These are phyloP conservation scores for Mortierella sp. DNA, from an alignment of 371 early-diverging fungal genomes.

Conservation along the genomic window DNA sequence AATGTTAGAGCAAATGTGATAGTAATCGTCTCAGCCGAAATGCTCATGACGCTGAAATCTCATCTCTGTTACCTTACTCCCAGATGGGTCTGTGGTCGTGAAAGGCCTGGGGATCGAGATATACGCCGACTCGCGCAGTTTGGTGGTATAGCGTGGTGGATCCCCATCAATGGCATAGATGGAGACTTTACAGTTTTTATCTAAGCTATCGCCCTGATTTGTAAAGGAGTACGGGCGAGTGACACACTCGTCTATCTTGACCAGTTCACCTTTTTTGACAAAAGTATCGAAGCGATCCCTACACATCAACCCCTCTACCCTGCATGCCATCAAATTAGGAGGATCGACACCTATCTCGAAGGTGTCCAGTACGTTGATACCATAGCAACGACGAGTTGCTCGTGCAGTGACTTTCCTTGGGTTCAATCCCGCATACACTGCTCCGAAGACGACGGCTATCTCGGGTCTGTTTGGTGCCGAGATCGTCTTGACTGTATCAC, in stretches of 20 bases:
- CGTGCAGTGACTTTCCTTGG: constrained; percentile 39
- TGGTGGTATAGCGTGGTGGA: constrained; percentile 24
- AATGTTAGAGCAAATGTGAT: no score
- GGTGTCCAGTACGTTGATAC: not conserved
- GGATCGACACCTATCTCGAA: constrained; percentile 30
- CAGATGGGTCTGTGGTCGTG: not conserved
- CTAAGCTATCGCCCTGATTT: not conserved
- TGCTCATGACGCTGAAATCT: no score
- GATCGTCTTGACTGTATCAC: constrained; percentile 22
- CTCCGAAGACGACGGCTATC: constrained; percentile 41
- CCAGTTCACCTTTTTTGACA: constrained; percentile 31
- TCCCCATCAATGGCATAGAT: constrained; percentile 38
- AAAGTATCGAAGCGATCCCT: constrained; percentile 19
- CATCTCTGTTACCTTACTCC: no score
- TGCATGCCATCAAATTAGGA: not conserved
- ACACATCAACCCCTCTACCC: constrained; percentile 13
- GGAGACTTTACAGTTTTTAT: not conserved
- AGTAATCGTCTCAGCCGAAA: no score
- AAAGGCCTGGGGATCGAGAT: constrained; percentile 26
- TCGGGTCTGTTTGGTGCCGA: constrained; percentile 36
- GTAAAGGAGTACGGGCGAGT: not conserved
- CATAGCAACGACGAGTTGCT: constrained; percentile 41
- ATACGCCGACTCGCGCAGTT: not conserved
- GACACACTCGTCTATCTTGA: constrained; percentile 35
- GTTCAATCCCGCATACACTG: constrained; percentile 41